A percentile compares a stretch with the other conserved stretches of the same genome.
phyloP scores from a whole-genome alignment of 768 basidiomycete genomes.

The Serendipita sp. region DNA sequence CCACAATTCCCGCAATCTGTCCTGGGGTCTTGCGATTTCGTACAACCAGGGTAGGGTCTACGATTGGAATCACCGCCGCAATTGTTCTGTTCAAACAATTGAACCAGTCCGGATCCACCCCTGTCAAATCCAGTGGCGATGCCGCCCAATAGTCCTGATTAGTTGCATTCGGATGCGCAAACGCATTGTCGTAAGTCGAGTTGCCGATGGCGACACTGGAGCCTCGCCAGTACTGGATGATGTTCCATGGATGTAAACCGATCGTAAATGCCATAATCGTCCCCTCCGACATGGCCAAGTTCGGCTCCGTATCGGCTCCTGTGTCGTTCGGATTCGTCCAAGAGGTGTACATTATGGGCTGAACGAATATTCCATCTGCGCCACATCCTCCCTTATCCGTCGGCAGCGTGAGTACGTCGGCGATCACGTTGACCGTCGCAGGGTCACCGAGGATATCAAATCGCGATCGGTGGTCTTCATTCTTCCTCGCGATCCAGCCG shows the following conservation, averaged over 20 bases:
- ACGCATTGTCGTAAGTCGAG: not conserved
- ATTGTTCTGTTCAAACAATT: not conserved
- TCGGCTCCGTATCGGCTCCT: not conserved
- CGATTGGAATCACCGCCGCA: not conserved
- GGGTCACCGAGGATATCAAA: not conserved
- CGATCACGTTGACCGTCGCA: not conserved
- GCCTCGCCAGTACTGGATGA: not conserved
- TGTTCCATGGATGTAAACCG: not conserved
- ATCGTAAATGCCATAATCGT: not conserved
- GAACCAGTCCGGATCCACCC: not conserved
- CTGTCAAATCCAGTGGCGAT: not conserved
- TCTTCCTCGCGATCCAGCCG: not conserved
- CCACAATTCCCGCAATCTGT: constrained; percentile 1
- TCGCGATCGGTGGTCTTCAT: not conserved
- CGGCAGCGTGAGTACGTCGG: not conserved
- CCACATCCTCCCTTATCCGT: not conserved
- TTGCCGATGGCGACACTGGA: not conserved
- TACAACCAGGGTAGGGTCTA: not conserved
- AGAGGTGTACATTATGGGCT: not conserved
- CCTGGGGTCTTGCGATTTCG: not conserved
- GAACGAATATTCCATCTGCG: not conserved
- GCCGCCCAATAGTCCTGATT: not conserved
- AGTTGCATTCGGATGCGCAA: not conserved
- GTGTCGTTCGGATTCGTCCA: not conserved
- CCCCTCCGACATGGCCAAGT: not conserved